Conservation (phyloP, 306 rosid species). For the Acacia confusa region DNA sequence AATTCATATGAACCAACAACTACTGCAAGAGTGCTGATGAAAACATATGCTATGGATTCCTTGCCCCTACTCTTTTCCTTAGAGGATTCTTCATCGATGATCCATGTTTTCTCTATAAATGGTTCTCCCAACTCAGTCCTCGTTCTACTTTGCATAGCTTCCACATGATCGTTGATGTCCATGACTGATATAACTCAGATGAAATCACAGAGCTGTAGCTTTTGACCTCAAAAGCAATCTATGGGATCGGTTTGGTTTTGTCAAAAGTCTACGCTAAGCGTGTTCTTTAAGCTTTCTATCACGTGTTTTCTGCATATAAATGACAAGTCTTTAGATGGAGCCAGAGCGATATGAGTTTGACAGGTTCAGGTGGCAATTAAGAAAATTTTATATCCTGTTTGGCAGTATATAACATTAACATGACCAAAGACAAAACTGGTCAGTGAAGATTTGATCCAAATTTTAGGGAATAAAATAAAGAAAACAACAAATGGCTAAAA, state of each 20-base stretch:
- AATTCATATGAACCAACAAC: conserved; percentile 15
- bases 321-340: background rate
- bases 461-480: background rate
- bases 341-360: background rate
- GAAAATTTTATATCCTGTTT: background rate
- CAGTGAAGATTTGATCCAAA: background rate
- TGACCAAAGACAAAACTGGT: background rate
- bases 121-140: background rate
- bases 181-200: background rate
- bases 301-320: background rate
- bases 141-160: background rate
- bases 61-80: background rate
- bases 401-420: background rate
- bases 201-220: no score
- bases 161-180: background rate
- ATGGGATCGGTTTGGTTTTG: background rate
- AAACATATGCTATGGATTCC: background rate
- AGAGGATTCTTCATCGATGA: background rate
- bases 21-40: conserved; percentile 5
- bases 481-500: background rate
- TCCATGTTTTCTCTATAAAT: background rate
- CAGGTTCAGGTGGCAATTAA: background rate
- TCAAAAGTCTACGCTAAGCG: background rate
- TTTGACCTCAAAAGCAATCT: background rate
- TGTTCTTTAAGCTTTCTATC: background rate